Conservation (phyloP, 768 basidiomycete genomes). For the Myochromella boudieri region DNA sequence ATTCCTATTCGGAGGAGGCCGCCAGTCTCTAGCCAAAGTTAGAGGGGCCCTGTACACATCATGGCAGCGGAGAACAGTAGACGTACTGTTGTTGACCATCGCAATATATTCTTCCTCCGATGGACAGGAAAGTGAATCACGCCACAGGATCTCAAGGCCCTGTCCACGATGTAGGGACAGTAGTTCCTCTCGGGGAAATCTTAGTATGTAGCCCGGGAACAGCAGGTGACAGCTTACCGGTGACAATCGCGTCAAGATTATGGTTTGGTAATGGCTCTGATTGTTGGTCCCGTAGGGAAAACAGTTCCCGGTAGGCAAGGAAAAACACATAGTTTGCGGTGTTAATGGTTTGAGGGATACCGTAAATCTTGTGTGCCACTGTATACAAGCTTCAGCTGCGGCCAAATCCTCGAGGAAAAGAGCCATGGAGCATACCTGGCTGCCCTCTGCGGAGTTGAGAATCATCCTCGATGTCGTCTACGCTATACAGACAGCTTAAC, state of each 20-base stretch:
- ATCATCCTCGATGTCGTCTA: constrained; percentile 94
- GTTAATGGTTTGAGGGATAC: constrained; percentile 95
- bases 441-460: constrained; percentile 83
- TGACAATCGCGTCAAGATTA: constrained; percentile 72
- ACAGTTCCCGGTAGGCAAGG: constrained; percentile 85
- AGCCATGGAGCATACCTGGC: constrained; percentile 51
- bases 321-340: constrained; percentile 97
- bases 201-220: background rate
- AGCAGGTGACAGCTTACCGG: constrained; percentile 42
- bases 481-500: constrained; percentile 43
- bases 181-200: constrained; percentile 49
- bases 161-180: constrained; percentile 93
- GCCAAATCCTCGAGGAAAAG: too few species aligned
- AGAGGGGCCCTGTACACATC: background rate
- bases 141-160: constrained; percentile 92
- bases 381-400: background rate
- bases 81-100: constrained; percentile 95
- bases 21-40: constrained; percentile 72
- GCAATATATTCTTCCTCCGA: constrained; percentile 91
- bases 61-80: background rate
- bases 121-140: constrained; percentile 88
- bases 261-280: constrained; percentile 24
- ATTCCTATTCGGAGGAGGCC: constrained; percentile 90
- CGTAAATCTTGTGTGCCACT: constrained; percentile 97
- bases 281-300: constrained; percentile 45